Percentiles rank a stretch among this genome's conserved stretches.
These are phyloP conservation scores for Leucaena leucocephala DNA, from an alignment of 306 rosid genomes.

Conservation along the genomic window DNA sequence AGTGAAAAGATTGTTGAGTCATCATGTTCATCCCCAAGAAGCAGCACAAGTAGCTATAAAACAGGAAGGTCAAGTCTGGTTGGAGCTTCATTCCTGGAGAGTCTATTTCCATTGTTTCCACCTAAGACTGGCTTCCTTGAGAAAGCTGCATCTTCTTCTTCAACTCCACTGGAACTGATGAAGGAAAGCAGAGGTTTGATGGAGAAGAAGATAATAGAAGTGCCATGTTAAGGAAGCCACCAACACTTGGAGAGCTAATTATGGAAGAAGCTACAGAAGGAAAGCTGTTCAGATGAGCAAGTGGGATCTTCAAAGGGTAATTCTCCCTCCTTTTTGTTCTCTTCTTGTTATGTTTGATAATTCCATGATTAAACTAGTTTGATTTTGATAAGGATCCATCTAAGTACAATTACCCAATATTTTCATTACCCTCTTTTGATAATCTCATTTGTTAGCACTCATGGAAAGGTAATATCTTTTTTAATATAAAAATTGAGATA, in stretches of 20 bases:
- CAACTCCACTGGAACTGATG: constrained; percentile 17
- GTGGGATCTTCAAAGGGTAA: constrained; percentile 67
- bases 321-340: not conserved
- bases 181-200: constrained; percentile 14
- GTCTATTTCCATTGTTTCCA: constrained; percentile 65
- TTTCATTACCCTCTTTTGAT: not conserved
- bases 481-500: not conserved
- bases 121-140: constrained; percentile 59
- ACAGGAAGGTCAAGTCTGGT: constrained; percentile 61
- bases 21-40: constrained; percentile 41
- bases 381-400: not conserved
- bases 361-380: not conserved
- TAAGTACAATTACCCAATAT: not conserved
- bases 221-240: constrained; percentile 39
- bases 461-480: no score
- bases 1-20: constrained; percentile 20
- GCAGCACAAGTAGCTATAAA: constrained; percentile 59
- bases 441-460: no score
- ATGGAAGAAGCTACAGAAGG: constrained; percentile 65
- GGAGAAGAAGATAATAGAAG: constrained; percentile 39
- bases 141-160: constrained; percentile 40
- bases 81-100: constrained; percentile 67
- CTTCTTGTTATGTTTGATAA: not conserved
- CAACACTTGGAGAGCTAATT: constrained; percentile 80
- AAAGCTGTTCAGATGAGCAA: constrained; percentile 55